A percentile compares a stretch with the other conserved stretches of the same genome.
phyloP scores from a whole-genome alignment of 2,329 filamentous ascomycete genomes.

The Cladorrhinum sp. region DNA sequence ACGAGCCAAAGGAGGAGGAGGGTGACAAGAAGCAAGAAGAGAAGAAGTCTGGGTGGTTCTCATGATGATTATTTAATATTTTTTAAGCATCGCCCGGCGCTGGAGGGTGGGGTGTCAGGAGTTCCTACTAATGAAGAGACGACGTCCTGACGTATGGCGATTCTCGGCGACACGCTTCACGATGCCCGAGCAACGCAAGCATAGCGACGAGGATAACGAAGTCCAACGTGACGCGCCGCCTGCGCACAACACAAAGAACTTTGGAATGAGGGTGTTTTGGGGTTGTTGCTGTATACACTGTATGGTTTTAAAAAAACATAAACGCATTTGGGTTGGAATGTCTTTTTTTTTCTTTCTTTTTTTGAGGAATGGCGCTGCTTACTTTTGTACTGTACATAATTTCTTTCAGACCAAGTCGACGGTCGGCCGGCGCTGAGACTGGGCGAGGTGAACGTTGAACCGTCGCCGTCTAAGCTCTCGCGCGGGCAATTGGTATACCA shows the following conservation, averaged over 20 bases:
- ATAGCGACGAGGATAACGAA: slow-evolving; percentile 2
- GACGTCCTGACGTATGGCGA: slow-evolving; percentile 12
- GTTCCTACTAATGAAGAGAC: slow-evolving; percentile 21
- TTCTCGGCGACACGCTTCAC: background rate
- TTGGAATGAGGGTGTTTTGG: background rate
- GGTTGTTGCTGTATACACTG: background rate
- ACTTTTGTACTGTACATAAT: slow-evolving; percentile 9
- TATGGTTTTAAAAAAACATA: background rate
- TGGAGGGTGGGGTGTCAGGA: slow-evolving; percentile 1
- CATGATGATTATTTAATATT: slow-evolving; percentile 12
- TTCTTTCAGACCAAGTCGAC: slow-evolving; percentile 16
- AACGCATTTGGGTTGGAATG: background rate
- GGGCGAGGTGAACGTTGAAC: slow-evolving; percentile 14
- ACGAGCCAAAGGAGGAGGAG: slow-evolving; percentile 7
- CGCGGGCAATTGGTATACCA: slow-evolving; percentile 15
- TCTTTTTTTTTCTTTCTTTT: no score
- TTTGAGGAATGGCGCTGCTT: slow-evolving; percentile 12
- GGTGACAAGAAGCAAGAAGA: slow-evolving; percentile 6
- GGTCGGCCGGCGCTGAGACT: slow-evolving; percentile 14
- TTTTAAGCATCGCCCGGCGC: slow-evolving; percentile 12
- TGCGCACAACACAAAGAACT: slow-evolving; percentile 1
- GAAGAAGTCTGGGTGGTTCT: slow-evolving; percentile 21
- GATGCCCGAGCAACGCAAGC: background rate
- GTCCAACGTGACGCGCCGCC: background rate
- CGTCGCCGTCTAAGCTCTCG: slow-evolving; percentile 4